phyloP scores from a whole-genome alignment of 108 stramenopile genomes.

The Nitzschia sp. region DNA sequence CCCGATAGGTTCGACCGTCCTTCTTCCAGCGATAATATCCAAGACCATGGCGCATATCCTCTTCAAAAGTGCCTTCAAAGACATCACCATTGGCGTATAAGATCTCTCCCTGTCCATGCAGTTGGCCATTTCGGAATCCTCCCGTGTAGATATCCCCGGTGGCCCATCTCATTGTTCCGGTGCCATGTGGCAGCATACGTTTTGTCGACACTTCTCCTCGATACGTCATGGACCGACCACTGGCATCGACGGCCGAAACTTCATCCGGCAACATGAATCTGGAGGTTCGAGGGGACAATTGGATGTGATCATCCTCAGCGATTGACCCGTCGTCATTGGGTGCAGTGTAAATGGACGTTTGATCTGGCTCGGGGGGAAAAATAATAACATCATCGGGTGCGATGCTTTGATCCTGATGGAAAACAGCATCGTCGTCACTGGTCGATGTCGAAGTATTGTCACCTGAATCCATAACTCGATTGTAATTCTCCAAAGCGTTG shows the following conservation, averaged over 20 bases:
- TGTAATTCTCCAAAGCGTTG: not conserved
- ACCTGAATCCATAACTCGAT: not conserved
- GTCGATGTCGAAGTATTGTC: not conserved
- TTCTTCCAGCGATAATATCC: slow-evolving; percentile 26
- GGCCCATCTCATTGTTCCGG: not conserved
- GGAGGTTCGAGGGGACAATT: not conserved
- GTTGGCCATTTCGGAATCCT: not conserved
- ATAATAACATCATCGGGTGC: not conserved
- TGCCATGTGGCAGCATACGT: not conserved
- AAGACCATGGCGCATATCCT: slow-evolving; percentile 26
- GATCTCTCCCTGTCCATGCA: not conserved
- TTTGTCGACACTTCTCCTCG: not conserved
- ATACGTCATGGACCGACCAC: not conserved
- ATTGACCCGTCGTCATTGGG: not conserved
- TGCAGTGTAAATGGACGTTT: not conserved
- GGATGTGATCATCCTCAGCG: no score
- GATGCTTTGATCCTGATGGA: not conserved
- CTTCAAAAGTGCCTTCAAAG: slow-evolving; percentile 23
- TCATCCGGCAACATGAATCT: not conserved
- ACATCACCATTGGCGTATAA: not conserved
- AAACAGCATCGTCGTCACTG: not conserved
- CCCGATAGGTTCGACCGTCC: not conserved
- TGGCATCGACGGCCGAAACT: not conserved
- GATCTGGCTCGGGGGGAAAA: not conserved
- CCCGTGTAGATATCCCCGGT: not conserved